A percentile compares a stretch with the other conserved stretches of the same genome.
Conservation (phyloP, 495 filamentous ascomycete species). For the Penicillium dipodomyicola region DNA sequence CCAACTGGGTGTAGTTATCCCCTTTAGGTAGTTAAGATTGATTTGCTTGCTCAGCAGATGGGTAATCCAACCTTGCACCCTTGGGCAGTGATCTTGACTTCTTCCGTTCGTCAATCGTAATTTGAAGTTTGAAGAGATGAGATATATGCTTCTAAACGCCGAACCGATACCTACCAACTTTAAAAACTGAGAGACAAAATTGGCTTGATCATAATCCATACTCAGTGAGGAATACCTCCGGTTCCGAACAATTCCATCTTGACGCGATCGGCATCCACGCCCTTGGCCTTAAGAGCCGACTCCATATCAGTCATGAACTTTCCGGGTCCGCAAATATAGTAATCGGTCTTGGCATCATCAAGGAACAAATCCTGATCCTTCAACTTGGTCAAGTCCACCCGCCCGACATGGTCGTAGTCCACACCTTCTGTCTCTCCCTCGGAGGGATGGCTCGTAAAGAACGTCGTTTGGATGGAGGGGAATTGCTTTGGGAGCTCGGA, state of each 20-base stretch:
- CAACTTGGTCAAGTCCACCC: slow-evolving; percentile 55
- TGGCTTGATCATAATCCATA: not conserved
- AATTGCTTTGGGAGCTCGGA: slow-evolving; percentile 40
- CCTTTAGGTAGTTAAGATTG: not conserved
- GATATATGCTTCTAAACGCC: slow-evolving; percentile 15
- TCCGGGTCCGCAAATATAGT: slow-evolving; percentile 68
- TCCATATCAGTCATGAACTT: slow-evolving; percentile 62
- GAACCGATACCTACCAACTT: too few relatives aligned
- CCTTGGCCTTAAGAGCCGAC: slow-evolving; percentile 44
- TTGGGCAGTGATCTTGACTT: not conserved
- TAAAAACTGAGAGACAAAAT: not conserved
- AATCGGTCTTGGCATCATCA: slow-evolving; percentile 52
- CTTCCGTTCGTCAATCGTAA: slow-evolving; percentile 9
- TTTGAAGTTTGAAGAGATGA: slow-evolving; percentile 7
- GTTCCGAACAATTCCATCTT: slow-evolving; percentile 69
- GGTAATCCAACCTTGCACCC: not conserved
- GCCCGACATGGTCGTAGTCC: slow-evolving; percentile 55
- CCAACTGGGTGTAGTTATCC: not conserved
- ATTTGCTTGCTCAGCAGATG: not conserved
- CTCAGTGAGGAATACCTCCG: slow-evolving; percentile 39
- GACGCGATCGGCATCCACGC: slow-evolving; percentile 54
- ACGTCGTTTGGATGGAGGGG: slow-evolving; percentile 37
- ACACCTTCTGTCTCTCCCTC: slow-evolving; percentile 49
- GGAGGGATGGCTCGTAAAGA: slow-evolving; percentile 39
- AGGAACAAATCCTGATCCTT: slow-evolving; percentile 53